Evolutionary conservation across 352 stramenopile species (phyloP).

Genomic region (Phytophthora chlamydospora): DNA sequence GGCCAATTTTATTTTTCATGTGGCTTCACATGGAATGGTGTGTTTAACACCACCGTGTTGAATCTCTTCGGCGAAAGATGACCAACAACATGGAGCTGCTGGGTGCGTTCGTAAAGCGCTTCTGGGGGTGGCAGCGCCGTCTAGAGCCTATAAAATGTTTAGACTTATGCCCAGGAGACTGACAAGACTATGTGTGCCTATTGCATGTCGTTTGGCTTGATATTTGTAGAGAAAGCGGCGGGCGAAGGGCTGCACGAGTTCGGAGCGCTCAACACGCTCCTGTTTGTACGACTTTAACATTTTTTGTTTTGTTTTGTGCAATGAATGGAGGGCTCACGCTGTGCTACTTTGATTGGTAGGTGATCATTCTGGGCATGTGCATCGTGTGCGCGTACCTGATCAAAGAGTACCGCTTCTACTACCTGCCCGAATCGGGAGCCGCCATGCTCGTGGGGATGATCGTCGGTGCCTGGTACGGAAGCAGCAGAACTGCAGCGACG

Average conservation of each 20-base stretch:
- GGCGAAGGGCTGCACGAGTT: slow-evolving; percentile 84
- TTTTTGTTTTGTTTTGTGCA: background rate
- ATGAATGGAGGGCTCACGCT: background rate
- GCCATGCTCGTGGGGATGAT: slow-evolving; percentile 92
- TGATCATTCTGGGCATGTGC: slow-evolving; percentile 90
- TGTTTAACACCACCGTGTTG: background rate
- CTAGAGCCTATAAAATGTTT: background rate
- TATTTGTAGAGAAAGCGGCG: slow-evolving; percentile 59
- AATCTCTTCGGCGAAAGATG: slow-evolving; percentile 25
- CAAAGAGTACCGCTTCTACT: slow-evolving; percentile 91
- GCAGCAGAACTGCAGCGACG: too few relatives aligned
- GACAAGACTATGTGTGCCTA: background rate
- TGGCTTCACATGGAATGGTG: background rate
- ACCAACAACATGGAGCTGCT: slow-evolving; percentile 41
- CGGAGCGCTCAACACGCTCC: slow-evolving; percentile 86
- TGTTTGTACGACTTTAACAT: slow-evolving; percentile 60
- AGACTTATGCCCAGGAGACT: background rate
- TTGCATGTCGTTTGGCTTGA: background rate
- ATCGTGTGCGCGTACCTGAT: slow-evolving; percentile 92
- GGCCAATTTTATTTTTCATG: background rate
- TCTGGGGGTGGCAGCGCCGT: background rate
- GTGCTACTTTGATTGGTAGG: slow-evolving; percentile 26
- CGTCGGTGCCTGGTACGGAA: slow-evolving; percentile 71
- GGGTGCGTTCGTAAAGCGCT: slow-evolving; percentile 29
- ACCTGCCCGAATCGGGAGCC: slow-evolving; percentile 89